Evolutionary conservation across 108 stramenopile species (phyloP), one percentile per base, ranked within the genome.

Genomic region (Skeletonema marinoi): DNA sequence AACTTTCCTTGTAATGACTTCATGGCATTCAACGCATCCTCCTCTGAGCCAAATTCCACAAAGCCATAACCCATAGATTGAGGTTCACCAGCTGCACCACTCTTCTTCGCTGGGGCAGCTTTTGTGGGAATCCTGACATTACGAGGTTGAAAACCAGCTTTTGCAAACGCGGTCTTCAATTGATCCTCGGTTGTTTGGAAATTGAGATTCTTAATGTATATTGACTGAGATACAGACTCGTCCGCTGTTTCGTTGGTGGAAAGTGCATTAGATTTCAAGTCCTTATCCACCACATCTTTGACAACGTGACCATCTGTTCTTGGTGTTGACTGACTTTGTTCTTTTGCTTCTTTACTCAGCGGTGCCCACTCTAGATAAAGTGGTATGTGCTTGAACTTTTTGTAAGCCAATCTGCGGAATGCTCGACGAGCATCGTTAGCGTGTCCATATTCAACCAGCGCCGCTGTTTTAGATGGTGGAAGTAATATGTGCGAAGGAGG

Each of bases 301-400:
- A 46, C 41, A 14, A 38, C 66, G 35, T 67, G 50, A 10, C 74
- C 38, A 39, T 29, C 66, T 42, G 56, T 17, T 70, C 30, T 39
- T 32, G 17, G 60, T 10, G 30, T 77, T 16, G 58, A 32, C 13
- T 46, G 44, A 16, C 74, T 77, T 61, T 50, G 59, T 13, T 62
- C 67, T 29, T 84, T 77, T 32, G 65, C 78, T 6, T 63, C 69
- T 16, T 62, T 71, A 42, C 70, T 62, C 32, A 93, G 71, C 0
- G 98, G 97, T 14, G 99, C 99, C 98, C 98, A 99, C 80, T 99
- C 99, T 31, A 99, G 81, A 71, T 99, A 99, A 3, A 99, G 80
- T 12, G 98, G 99, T 21, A 98, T 96, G 67, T 92, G 88, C 77
- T 97, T 92, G 86, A 98, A 99, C 46, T 96, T 83, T 32, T 83